Base-by-base conservation (phyloP, 2,329 filamentous ascomycete genomes). In the Rhynchosporium secalis region DNA sequence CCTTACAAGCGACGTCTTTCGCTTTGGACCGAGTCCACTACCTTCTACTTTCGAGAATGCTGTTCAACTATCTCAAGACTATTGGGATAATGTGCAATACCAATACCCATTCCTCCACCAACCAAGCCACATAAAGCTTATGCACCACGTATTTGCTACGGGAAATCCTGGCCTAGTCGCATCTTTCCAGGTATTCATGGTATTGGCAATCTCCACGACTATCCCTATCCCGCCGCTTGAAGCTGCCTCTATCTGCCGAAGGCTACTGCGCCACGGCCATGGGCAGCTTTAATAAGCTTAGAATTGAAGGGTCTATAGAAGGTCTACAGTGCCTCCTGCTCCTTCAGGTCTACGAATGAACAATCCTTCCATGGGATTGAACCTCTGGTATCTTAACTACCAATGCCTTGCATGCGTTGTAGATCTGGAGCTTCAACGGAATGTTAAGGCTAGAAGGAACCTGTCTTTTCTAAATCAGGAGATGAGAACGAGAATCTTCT, bases 311-410 rank as follows among this genome's bases (percentile, higher is more conserved):
- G 41, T 83, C 81, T 0, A 62, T 83, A 0, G 73, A 77, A 6
- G 81, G 81, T 0, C 69, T 83, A 0, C 82, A 84, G 47, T 81
- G 80, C 56, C 69, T 83, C 60, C 64, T 81, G 0, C 61, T 81
- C 0, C 69, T 81, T 2, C 70, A 80, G 33, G 75, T 83, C 0
- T 83, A 83, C 57, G 79, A 81, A 74, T 84, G 12, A 78, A 83
- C 41, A 83, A 78, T 62, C 78, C 81, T 0, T 78, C 76, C 1
- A 77, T 80, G 56, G 73, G 76, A 0, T 67, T 83, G 3, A 83
- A 82, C 60, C 73, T 81, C 0, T 84, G 82, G 82, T 81, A 81
- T 58, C 71, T 84, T 1, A 82, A 83, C 58, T 84, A 84, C 58
- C 81, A 83, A 63, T 83, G 81, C 45, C 74, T 84, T 9, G 81